Evolutionary conservation across 345 rosid species (phyloP), one percentile per base, ranked within the genome.

Genomic region (Orychophragmus violaceus): DNA sequence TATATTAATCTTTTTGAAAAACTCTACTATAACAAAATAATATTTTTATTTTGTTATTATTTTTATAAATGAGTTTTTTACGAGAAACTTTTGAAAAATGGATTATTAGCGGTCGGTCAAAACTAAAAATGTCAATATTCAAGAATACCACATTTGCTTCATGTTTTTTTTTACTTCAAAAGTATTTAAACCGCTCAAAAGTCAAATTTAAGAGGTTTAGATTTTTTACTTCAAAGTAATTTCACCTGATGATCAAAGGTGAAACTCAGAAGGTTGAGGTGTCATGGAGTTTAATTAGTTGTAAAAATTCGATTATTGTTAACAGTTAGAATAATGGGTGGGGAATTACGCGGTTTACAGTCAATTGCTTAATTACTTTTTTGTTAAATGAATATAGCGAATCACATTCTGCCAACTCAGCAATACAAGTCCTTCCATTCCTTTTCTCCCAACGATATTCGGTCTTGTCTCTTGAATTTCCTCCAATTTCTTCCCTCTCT

Each of bases 271-370:
- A 35, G 4, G 19, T 3, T 62, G 16, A 27, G 18, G 24, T 42
- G 66, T 28, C 6, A 32, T 42, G 59, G 44, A 54, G 63, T 42
- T 29, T 29, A 67, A 56, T 45, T 22, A 56, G 64, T 23, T 67
- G 53, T 35, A 1, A 33, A 22, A 33, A 45, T 36, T 21, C 36
- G 6, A 24, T 58, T 59, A 7, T 57, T 45, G 64, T 32, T 33
- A 41, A 25, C 73, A 35, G 59, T 58, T 68, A 57, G 36, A 57
- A 57, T 23, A 19, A 9, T 30, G 5, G 22, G 21, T 22, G 55
- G 27, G 24, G 8, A 50, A 55, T 19, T 56, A 68, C 64, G 57
- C 64, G 64, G 66, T 59, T 68, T 25, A 35, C 58, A 33, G 10
- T 68, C 24, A 29, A n/a, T 22, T 29, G 14, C 12, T 55, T 39